Evolutionary conservation across 352 stramenopile genomes (phyloP).

Genomic region (Phytophthora cajani): DNA sequence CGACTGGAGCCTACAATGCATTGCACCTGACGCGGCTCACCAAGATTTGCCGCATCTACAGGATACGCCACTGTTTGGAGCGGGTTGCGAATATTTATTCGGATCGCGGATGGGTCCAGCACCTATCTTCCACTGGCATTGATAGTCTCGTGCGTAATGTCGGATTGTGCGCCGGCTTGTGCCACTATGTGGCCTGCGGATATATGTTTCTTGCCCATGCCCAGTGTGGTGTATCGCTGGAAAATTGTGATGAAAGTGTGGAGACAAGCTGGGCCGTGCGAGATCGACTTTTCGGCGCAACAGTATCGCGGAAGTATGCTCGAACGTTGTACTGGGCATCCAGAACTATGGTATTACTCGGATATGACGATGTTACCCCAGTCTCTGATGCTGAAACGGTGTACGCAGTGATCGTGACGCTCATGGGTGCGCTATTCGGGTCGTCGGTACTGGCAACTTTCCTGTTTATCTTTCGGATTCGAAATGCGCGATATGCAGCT

Average conservation of each 20-base stretch:
- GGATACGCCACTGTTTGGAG: constrained; percentile 46
- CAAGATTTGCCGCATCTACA: constrained; percentile 67
- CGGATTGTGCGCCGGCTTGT: constrained; percentile 36
- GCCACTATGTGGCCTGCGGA: constrained; percentile 68
- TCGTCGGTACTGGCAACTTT: constrained; percentile 72
- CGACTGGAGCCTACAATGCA: constrained; percentile 50
- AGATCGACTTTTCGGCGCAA: constrained; percentile 57
- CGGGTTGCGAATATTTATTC: constrained; percentile 70
- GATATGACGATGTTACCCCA: constrained; percentile 75
- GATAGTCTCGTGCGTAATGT: constrained; percentile 59
- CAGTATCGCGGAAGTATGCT: constrained; percentile 59
- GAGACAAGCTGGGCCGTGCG: constrained; percentile 70
- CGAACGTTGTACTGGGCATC: constrained; percentile 70
- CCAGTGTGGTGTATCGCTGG: constrained; percentile 60
- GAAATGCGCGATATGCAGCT: constrained; percentile 56
- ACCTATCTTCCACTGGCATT: constrained; percentile 70
- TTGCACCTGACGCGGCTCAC: constrained; percentile 63
- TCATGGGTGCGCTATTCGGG: constrained; percentile 61
- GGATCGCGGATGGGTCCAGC: constrained; percentile 49
- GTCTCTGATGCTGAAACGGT: constrained; percentile 64
- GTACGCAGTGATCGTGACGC: constrained; percentile 54
- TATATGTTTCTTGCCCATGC: constrained; percentile 78
- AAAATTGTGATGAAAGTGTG: constrained; percentile 50
- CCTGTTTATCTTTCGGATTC: constrained; percentile 79
- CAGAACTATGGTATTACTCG: constrained; percentile 65